A percentile compares a stretch with the other conserved stretches of the same genome.
Evolutionary conservation across 2,329 filamentous ascomycete species (phyloP).

Genomic region (Fusarium haematococcum): DNA sequence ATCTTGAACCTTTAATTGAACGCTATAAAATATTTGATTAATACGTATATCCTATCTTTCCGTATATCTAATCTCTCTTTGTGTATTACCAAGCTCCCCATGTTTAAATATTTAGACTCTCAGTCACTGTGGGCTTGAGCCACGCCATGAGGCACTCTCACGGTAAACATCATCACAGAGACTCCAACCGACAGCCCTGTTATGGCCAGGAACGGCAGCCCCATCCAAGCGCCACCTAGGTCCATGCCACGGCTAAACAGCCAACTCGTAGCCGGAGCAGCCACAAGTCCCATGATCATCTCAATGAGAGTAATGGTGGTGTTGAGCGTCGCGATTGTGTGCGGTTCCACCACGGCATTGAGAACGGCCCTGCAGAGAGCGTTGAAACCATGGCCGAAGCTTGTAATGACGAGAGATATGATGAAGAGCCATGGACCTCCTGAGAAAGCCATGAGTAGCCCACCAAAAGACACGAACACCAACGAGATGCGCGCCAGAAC

Average conservation of each 20-base stretch:
- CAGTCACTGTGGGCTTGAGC: constrained; percentile 31
- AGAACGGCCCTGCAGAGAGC: constrained; percentile 61
- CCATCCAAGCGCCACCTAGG: constrained; percentile 60
- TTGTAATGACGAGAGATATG: constrained; percentile 57
- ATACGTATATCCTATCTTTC: neutral
- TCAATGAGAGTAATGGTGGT: constrained; percentile 64
- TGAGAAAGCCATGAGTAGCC: constrained; percentile 54
- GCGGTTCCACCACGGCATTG: constrained; percentile 64
- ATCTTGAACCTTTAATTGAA: neutral
- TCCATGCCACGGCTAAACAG: constrained; percentile 60
- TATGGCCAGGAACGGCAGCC: constrained; percentile 60
- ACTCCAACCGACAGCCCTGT: constrained; percentile 48
- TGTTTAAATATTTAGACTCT: neutral
- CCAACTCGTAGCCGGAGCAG: constrained; percentile 59
- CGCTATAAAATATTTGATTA: neutral
- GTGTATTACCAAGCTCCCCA: neutral
- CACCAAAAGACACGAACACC: constrained; percentile 47
- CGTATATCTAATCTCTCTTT: neutral
- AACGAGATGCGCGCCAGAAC: constrained; percentile 52
- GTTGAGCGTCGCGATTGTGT: constrained; percentile 66
- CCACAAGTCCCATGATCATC: constrained; percentile 59
- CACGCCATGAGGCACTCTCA: constrained; percentile 41
- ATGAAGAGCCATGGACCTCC: constrained; percentile 51
- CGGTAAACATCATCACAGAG: constrained; percentile 46
- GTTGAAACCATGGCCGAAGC: constrained; percentile 58